Evolutionary conservation across 2,329 filamentous ascomycete species (phyloP), one percentile per base, ranked within the genome.

Genomic region (Helicocarpus griseus): DNA sequence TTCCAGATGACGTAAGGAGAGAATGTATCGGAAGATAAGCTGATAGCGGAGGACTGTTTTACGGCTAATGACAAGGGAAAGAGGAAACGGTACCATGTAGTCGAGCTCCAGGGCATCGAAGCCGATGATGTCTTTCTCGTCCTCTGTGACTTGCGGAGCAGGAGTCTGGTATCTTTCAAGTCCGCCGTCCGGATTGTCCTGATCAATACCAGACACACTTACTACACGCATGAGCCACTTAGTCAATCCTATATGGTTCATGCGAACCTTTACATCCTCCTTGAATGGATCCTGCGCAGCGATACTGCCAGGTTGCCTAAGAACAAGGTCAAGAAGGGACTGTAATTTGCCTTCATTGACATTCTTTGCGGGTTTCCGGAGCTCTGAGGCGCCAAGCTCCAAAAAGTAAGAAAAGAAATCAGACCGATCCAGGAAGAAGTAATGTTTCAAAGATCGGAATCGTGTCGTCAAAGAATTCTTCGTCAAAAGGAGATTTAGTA

Each of bases 381-480:
- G 77, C 69, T 98, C 93, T 1, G 89, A 90, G 28, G 86, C 78
- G 50, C 89, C 84, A 19, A 98, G 82, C 65, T 98, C 93, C 54
- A 98, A 82, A 67, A 98, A 98, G 69, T 97, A 95, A 2, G 89
- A 89, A 69, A 98, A 97, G 73, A 95, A 98, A 67, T 98, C 93
- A 31, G 93, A 96, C 7, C 90, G 86, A 61, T 97, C 91, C 56
- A 98, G 83, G 76, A 98, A 98, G 75, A 97, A 98, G 73, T 98
- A 98, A 69, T 98, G 93, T 67, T 98, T 98, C 36, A 98, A 76
- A 13, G 91, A 97, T 43, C 86, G 82, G 52, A 98, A 77, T 35
- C 93, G 82, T 26, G 87, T 86, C 0, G 91, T 90, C 4, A 98
- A 79, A 11, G 87, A 87, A 65, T 98, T 93, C 5, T 93, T 93